Percentiles rank a stretch among this genome's conserved stretches.
phyloP scores from a whole-genome alignment of 2,329 filamentous ascomycete genomes.

The Xylogone sp. region DNA sequence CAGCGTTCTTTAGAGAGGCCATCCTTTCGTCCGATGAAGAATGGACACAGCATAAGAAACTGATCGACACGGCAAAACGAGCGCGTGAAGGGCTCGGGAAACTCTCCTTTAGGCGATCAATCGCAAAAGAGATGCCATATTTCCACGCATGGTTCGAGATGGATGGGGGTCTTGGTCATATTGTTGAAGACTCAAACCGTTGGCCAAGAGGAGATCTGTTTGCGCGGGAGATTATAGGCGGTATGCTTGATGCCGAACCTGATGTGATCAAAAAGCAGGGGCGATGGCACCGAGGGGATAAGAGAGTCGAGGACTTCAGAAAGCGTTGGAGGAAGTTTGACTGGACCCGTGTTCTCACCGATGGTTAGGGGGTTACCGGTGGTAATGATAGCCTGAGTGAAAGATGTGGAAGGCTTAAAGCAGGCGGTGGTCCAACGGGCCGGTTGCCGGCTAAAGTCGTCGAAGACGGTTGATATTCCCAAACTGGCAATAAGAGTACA shows the following conservation, averaged over 20 bases:
- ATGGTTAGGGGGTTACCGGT: constrained; percentile 16
- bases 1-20: constrained; percentile 93
- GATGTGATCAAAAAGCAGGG: constrained; percentile 89
- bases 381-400: neutral
- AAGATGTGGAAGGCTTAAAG: neutral
- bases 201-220: constrained; percentile 95
- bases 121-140: constrained; percentile 97
- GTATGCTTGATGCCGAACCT: constrained; percentile 80
- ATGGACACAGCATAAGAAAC: constrained; percentile 92
- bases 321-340: constrained; percentile 91
- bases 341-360: constrained; percentile 62
- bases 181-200: constrained; percentile 78
- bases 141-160: constrained; percentile 96
- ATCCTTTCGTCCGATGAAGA: constrained; percentile 86
- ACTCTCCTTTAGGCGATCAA: constrained; percentile 72
- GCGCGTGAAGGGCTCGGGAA: constrained; percentile 70
- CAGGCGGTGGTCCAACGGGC: neutral
- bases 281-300: constrained; percentile 64
- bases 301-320: constrained; percentile 71
- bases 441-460: neutral
- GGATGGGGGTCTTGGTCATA: constrained; percentile 86
- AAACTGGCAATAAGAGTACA: neutral
- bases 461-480: neutral
- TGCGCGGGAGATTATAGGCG: constrained; percentile 85
- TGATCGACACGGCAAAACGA: constrained; percentile 78